A percentile compares a stretch with the other conserved stretches of the same genome.
Evolutionary conservation across 2,329 filamentous ascomycete genomes (phyloP).

Genomic region (Malbranchea cinnamomea): DNA sequence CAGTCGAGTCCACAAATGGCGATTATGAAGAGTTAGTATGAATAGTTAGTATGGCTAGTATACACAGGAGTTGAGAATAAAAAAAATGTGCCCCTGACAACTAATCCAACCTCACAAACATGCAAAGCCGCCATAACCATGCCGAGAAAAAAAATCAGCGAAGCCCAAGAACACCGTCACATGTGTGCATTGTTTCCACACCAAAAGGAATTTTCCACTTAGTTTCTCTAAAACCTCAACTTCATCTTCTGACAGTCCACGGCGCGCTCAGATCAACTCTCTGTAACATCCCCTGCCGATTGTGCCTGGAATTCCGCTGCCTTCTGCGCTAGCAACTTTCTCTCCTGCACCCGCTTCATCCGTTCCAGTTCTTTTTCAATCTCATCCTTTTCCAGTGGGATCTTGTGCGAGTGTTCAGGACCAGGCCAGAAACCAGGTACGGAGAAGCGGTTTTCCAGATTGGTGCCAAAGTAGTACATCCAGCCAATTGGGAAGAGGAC

Average conservation of each 20-base stretch:
- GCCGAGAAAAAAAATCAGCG: too few relatives aligned
- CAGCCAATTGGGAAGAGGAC: slow-evolving; percentile 96
- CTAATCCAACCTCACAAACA: too few relatives aligned
- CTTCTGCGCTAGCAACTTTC: slow-evolving; percentile 22
- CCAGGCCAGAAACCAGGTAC: slow-evolving; percentile 92
- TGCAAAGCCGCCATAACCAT: too few relatives aligned
- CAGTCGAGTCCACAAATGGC: too few relatives aligned
- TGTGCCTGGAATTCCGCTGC: slow-evolving; percentile 9
- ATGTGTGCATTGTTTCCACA: too few relatives aligned
- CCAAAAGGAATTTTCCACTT: too few relatives aligned
- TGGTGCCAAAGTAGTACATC: slow-evolving; percentile 99
- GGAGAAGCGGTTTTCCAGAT: slow-evolving; percentile 81
- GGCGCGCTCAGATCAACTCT: neutral
- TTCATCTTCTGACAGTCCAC: neutral
- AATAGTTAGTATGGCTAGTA: too few relatives aligned
- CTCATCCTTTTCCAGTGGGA: slow-evolving; percentile 38
- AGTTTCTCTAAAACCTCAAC: too few relatives aligned
- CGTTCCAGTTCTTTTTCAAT: slow-evolving; percentile 68
- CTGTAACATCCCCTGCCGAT: slow-evolving; percentile 2
- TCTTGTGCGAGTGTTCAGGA: slow-evolving; percentile 36
- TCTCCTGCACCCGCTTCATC: slow-evolving; percentile 38
- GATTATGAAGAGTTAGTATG: too few relatives aligned
- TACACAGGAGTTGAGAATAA: too few relatives aligned
- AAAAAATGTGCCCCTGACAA: too few relatives aligned
- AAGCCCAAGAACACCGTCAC: too few relatives aligned